phyloP scores from a whole-genome alignment of 2,329 filamentous ascomycete species.

The Phialocephala subalpina region DNA sequence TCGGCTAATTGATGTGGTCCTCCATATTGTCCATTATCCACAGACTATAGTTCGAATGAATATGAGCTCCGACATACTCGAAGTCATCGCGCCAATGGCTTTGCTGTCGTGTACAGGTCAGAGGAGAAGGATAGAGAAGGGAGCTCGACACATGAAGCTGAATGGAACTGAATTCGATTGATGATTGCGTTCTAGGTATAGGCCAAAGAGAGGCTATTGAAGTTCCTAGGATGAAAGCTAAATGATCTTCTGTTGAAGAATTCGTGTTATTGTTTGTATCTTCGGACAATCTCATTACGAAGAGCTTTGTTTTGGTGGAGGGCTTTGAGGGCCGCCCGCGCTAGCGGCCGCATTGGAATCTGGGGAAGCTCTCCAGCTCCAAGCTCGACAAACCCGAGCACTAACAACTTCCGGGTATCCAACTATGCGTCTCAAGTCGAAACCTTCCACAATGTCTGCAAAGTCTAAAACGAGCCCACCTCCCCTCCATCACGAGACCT shows the following conservation, averaged over 20 bases:
- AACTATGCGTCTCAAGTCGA: background rate
- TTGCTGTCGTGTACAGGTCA: background rate
- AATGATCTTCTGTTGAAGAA: background rate
- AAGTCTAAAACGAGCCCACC: background rate
- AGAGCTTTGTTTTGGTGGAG: background rate
- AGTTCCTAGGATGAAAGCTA: too few species aligned
- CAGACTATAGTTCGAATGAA: background rate
- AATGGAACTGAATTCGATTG: background rate
- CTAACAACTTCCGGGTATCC: background rate
- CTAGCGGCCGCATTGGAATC: conserved; percentile 3
- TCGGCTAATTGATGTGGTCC: too few species aligned
- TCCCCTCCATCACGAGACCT: background rate
- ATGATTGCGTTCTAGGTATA: too few species aligned
- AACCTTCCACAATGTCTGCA: background rate
- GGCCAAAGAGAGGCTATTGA: too few species aligned
- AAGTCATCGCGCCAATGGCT: background rate
- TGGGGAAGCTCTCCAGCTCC: background rate
- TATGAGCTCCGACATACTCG: background rate
- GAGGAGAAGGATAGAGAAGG: background rate
- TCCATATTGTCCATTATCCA: background rate
- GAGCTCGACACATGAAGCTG: background rate
- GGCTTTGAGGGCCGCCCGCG: background rate
- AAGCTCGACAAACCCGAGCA: background rate
- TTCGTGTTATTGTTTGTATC: background rate
- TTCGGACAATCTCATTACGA: too few species aligned